Evolutionary conservation across 345 rosid genomes (phyloP).

Genomic region (Psidium friedrichsthalianum): DNA sequence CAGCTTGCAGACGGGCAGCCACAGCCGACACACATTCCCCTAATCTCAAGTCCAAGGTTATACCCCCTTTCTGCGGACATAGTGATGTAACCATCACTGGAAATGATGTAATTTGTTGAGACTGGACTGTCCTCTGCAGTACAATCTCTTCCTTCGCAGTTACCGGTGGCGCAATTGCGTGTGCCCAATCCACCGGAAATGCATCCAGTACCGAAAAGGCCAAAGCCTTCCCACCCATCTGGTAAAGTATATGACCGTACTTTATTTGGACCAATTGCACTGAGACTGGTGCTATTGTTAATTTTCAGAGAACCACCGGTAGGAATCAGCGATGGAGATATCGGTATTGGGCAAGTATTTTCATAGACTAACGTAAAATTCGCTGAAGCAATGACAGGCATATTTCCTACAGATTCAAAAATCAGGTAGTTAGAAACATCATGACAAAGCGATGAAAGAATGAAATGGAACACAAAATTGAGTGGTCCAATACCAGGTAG

Average conservation of each 20-base stretch:
- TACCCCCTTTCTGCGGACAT: background rate
- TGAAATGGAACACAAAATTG: background rate
- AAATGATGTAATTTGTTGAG: background rate
- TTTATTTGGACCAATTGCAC: background rate
- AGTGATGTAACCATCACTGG: accelerated
- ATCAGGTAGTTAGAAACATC: background rate
- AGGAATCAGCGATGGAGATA: background rate
- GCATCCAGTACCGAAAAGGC: background rate
- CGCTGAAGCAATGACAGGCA: background rate
- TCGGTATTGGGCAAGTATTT: background rate
- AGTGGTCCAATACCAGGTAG: background rate
- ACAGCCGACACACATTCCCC: background rate
- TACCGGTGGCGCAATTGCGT: background rate
- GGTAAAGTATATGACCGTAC: background rate
- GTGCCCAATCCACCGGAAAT: background rate
- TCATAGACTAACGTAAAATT: background rate
- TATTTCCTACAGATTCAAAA: background rate
- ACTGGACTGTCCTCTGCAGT: background rate
- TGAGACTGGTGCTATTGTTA: background rate
- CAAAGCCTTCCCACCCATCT: background rate
- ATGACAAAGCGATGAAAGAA: background rate
- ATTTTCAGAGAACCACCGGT: background rate
- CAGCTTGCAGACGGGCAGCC: background rate
- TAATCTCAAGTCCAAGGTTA: background rate
- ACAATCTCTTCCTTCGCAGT: background rate